Percentiles rank a stretch among this genome's conserved stretches.
Conservation (phyloP, 1,284 basidiomycete species). For the Abortiporus biennis region DNA sequence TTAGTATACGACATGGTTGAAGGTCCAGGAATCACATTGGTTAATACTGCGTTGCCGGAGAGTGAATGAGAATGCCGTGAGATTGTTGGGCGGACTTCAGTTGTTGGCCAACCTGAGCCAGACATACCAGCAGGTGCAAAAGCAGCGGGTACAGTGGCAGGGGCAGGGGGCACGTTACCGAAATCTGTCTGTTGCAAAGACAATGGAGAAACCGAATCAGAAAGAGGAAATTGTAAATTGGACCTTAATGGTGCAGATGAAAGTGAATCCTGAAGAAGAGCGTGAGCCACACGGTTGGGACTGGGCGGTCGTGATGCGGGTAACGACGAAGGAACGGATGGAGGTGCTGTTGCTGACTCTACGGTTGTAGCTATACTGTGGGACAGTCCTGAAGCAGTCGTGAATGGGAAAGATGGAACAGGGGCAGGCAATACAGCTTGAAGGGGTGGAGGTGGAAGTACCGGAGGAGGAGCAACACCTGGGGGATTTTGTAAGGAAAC, state of each 20-base stretch:
- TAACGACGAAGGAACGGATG: slow-evolving; percentile 25
- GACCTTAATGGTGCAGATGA: too few relatives aligned
- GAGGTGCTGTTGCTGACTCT: slow-evolving; percentile 18
- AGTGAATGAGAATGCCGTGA: slow-evolving; percentile 18
- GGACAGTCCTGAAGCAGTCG: slow-evolving; percentile 17
- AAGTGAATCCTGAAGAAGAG: slow-evolving; percentile 13
- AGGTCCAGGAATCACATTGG: slow-evolving; percentile 13
- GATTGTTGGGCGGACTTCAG: slow-evolving; percentile 11
- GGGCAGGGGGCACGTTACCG: slow-evolving; percentile 7
- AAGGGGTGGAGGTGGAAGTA: slow-evolving; percentile 19
- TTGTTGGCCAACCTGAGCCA: slow-evolving; percentile 18
- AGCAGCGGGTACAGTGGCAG: background rate
- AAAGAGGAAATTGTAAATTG: too few relatives aligned
- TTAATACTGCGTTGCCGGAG: slow-evolving; percentile 26
- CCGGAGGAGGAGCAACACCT: slow-evolving; percentile 15
- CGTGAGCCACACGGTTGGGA: slow-evolving; percentile 29
- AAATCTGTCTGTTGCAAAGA: slow-evolving; percentile 12
- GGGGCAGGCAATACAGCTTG: slow-evolving; percentile 20
- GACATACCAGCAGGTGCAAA: slow-evolving; percentile 10
- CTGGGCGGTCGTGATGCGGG: slow-evolving; percentile 37
- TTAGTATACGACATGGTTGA: slow-evolving; percentile 7
- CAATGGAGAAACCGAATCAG: background rate
- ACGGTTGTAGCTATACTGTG: slow-evolving; percentile 17
- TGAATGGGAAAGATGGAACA: slow-evolving; percentile 20
- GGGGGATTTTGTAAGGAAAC: slow-evolving; percentile 18